Percentiles rank a stretch among this genome's conserved stretches.
Evolutionary conservation across 2,329 filamentous ascomycete genomes (phyloP).

Genomic region (Hymenoscyphus repandus): DNA sequence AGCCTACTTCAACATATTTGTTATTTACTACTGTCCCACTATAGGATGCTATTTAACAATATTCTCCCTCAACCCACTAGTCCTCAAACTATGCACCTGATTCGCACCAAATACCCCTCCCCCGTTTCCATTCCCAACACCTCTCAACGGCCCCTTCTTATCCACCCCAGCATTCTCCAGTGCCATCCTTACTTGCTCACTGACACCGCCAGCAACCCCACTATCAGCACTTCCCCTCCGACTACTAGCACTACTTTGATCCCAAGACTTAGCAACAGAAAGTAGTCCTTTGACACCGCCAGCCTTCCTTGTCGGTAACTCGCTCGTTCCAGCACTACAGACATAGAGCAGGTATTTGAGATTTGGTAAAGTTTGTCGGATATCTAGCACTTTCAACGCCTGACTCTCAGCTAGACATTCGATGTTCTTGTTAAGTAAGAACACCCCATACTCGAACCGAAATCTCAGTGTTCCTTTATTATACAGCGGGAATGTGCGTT

Average conservation of each 20-base stretch:
- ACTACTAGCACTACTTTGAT: conserved; percentile 19
- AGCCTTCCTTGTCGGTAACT: conserved; percentile 55
- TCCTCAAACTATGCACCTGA: conserved; percentile 26
- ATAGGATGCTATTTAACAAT: conserved; percentile 8
- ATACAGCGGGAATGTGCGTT: conserved; percentile 77
- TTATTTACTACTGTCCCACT: background rate
- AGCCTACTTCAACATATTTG: background rate
- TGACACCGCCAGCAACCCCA: conserved; percentile 14
- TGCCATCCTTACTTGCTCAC: conserved; percentile 23
- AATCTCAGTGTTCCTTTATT: conserved; percentile 68
- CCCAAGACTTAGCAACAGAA: conserved; percentile 34
- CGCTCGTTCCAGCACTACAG: conserved; percentile 69
- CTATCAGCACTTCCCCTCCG: conserved; percentile 29
- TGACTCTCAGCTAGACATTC: conserved; percentile 62
- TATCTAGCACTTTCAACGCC: conserved; percentile 77
- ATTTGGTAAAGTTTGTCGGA: conserved; percentile 87
- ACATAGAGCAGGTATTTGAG: conserved; percentile 90
- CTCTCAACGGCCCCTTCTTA: background rate
- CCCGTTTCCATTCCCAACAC: background rate
- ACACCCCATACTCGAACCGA: conserved; percentile 93
- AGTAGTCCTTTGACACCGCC: conserved; percentile 57
- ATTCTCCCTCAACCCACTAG: conserved; percentile 31
- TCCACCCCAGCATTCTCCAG: conserved; percentile 21
- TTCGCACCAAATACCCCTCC: conserved; percentile 15
- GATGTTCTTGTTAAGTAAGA: conserved; percentile 94